A percentile compares a stretch with the other conserved stretches of the same genome.
Conservation (phyloP, 768 basidiomycete genomes). For the Mycena latifolia region DNA sequence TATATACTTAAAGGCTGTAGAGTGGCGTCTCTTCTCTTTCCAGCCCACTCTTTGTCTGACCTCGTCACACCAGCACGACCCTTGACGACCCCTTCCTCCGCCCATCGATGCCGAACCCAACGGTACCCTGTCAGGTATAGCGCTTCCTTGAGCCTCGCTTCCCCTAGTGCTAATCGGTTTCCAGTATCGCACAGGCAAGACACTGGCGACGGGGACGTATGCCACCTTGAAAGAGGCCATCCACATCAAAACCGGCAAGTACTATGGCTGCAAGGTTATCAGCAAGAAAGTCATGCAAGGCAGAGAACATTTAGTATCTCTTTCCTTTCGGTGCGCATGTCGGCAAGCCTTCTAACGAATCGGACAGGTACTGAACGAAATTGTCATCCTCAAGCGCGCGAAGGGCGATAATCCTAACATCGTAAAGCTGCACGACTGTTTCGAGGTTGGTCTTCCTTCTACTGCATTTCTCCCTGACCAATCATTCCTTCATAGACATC, state of each 20-base stretch:
- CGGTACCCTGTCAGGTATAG: slow-evolving; percentile 62
- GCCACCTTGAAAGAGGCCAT: slow-evolving; percentile 97
- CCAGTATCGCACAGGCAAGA: slow-evolving; percentile 90
- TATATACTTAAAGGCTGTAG: too few species aligned
- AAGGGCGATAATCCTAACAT: slow-evolving; percentile 93
- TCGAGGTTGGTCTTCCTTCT: slow-evolving; percentile 72
- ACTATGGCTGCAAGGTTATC: slow-evolving; percentile 99
- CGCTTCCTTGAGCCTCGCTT: not conserved
- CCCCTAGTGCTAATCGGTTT: too few species aligned
- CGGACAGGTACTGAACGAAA: slow-evolving; percentile 93
- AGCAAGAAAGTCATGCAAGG: slow-evolving; percentile 99
- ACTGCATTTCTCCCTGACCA: too few species aligned
- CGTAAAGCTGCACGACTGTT: slow-evolving; percentile 96
- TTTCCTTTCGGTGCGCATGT: not conserved
- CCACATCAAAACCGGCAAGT: slow-evolving; percentile 90
- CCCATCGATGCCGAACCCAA: slow-evolving; percentile 38
- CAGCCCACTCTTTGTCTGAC: too few species aligned
- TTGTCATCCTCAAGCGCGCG: slow-evolving; percentile 92
- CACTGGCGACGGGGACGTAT: slow-evolving; percentile 92
- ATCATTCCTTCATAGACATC: slow-evolving; percentile 66
- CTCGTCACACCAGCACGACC: too few species aligned
- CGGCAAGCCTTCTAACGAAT: slow-evolving; percentile 16
- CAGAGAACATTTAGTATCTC: slow-evolving; percentile 92
- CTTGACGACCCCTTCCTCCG: too few species aligned
- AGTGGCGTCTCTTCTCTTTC: too few species aligned